Percentiles rank a stretch among this genome's conserved stretches.
These are phyloP conservation scores for Podaxis sp. DNA, from an alignment of 768 basidiomycete species.

Conservation along the genomic window DNA sequence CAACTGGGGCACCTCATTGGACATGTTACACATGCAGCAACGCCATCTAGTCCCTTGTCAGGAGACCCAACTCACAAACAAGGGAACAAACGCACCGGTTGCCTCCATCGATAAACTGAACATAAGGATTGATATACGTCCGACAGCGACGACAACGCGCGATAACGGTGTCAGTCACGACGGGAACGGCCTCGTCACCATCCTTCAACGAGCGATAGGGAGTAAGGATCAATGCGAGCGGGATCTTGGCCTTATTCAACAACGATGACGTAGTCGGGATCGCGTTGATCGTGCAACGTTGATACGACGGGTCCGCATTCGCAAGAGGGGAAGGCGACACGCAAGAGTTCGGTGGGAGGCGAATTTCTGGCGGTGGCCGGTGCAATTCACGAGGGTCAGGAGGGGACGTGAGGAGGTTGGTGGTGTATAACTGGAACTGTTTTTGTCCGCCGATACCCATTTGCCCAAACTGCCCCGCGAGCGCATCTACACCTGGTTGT, in stretches of 20 bases:
- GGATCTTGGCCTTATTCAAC: constrained; percentile 86
- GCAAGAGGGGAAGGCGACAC: constrained; percentile 76
- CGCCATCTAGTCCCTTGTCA: constrained; percentile 67
- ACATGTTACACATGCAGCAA: constrained; percentile 98
- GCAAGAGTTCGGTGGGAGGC: constrained; percentile 81
- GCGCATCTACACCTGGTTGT: constrained; percentile 56
- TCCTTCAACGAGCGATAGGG: constrained; percentile 87
- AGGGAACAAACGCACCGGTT: constrained; percentile 57
- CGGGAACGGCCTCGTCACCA: constrained; percentile 83
- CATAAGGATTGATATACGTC: constrained; percentile 96
- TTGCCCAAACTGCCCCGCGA: constrained; percentile 84
- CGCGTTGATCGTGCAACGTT: constrained; percentile 89
- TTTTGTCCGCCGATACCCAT: constrained; percentile 86
- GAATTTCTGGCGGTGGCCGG: constrained; percentile 84
- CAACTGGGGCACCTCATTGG: constrained; percentile 96
- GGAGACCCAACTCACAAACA: not conserved
- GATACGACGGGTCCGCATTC: constrained; percentile 89
- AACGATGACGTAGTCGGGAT: constrained; percentile 89
- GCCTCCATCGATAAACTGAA: constrained; percentile 97
- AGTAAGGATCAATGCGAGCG: constrained; percentile 84
- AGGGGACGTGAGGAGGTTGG: constrained; percentile 90
- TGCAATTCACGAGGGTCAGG: constrained; percentile 87
- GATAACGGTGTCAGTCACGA: constrained; percentile 91
- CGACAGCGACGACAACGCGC: constrained; percentile 95
- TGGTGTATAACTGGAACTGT: constrained; percentile 76